These are phyloP conservation scores for Nectriaceae sp. DNA, from an alignment of 2,329 filamentous ascomycete genomes.

Conservation along the genomic window DNA sequence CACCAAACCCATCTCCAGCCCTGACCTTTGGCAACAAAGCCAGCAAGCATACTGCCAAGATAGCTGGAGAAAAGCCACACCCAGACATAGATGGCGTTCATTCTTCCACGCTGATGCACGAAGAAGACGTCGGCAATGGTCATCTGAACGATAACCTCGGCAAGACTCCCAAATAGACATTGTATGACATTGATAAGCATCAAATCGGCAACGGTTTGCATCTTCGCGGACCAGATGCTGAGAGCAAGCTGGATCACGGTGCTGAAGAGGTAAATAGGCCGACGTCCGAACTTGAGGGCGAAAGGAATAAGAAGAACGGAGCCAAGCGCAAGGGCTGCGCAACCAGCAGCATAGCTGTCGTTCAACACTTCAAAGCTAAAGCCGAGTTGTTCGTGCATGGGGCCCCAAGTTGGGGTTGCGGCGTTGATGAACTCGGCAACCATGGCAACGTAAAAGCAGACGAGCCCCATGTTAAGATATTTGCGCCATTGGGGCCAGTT, in stretches of 20 bases:
- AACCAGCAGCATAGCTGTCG: slow-evolving; percentile 45
- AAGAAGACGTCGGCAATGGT: slow-evolving; percentile 51
- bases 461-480: slow-evolving; percentile 3
- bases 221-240: slow-evolving; percentile 9
- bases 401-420: slow-evolving; percentile 37
- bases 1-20: slow-evolving; percentile 55
- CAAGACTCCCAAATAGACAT: slow-evolving; percentile 24
- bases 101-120: slow-evolving; percentile 46
- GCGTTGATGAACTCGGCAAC: neutral
- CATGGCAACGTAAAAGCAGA: slow-evolving; percentile 1
- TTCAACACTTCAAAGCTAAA: slow-evolving; percentile 44
- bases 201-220: slow-evolving; percentile 4
- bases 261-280: slow-evolving; percentile 43
- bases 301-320: slow-evolving; percentile 46
- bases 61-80: slow-evolving; percentile 23
- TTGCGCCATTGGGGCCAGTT: slow-evolving; percentile 3
- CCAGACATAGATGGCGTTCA: slow-evolving; percentile 49
- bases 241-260: slow-evolving; percentile 1
- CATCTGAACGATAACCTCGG: slow-evolving; percentile 47
- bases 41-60: slow-evolving; percentile 41
- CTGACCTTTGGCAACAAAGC: slow-evolving; percentile 32
- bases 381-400: slow-evolving; percentile 43
- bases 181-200: slow-evolving; percentile 38
- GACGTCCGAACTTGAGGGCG: slow-evolving; percentile 46
- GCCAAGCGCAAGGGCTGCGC: slow-evolving; percentile 42